Base-by-base conservation (phyloP, 2,329 filamentous ascomycete species). In the Xylariaceae sp. region DNA sequence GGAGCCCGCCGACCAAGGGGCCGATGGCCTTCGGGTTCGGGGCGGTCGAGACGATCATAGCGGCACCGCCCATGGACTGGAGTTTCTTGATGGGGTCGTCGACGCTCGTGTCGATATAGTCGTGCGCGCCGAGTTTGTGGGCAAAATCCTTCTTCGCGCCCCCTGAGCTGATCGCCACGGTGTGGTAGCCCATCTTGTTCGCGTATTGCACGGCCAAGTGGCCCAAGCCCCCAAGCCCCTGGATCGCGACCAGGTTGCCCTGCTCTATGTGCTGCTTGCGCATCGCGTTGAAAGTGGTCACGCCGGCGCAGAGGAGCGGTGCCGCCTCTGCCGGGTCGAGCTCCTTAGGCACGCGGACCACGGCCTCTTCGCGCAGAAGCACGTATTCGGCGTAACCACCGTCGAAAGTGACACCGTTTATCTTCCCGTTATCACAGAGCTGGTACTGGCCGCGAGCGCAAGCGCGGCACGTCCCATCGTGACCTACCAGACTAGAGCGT, bases 161-260 rank as follows among this genome's bases (percentile, higher is more conserved):
- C 7, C 86, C 85, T 0, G 84, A 83, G 8, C 85, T 88, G 47
- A 93, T 79, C 0, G 88, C 90, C 1, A 85, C 85, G 4, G 90
- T 85, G 56, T 84, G 81, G 73, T 88, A 92, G 4, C 90, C 90
- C 89, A 92, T 91, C 73, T 87, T 86, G 46, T 78, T 78, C 4
- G 89, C 89, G 70, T 88, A 93, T 70, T 92, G 89, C 26, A 93
- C 86, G 0, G 89, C 90, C 26, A 94, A 72, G 72, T 94, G 90
- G 2, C 90, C 90, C 0, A 93, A 79, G 1, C 90, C 91, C 47
- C 92, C 87, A 3, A 94, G 78, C 12, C 89, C 91, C 60, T 93
- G 86, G 19, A 87, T 69, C 19, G 82, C 84, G 0, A 86, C 80
- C 0, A 80, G 60, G n/a, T 73, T 76, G 8, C 83, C 83, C 53